A percentile compares a stretch with the other conserved stretches of the same genome.
Evolutionary conservation across 352 stramenopile genomes (phyloP).

Genomic region (Aphanomyces euteiches): DNA sequence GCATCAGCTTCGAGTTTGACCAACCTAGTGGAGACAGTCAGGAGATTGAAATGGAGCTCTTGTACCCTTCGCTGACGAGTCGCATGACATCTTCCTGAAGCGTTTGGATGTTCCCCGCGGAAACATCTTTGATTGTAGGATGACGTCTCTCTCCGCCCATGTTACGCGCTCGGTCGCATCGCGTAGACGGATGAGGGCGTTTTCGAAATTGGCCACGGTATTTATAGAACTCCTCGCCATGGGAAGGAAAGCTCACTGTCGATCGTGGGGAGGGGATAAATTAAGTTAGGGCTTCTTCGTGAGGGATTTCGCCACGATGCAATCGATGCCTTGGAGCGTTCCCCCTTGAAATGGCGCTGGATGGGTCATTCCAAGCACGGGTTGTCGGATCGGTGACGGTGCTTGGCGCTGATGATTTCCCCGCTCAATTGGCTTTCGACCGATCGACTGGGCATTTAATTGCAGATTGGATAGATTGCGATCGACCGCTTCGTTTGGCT

Average conservation of each 20-base stretch:
- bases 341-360: too few relatives aligned
- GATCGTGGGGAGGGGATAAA: too few relatives aligned
- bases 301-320: neutral
- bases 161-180: neutral
- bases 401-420: neutral
- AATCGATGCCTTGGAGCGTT: neutral
- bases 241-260: too few relatives aligned
- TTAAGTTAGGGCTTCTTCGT: neutral
- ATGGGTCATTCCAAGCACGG: neutral
- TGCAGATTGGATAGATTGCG: neutral
- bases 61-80: constrained; percentile 27
- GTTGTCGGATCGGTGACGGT: neutral
- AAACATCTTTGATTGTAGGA: constrained; percentile 2
- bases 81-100: constrained; percentile 9
- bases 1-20: constrained; percentile 18
- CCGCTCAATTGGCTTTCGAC: too few relatives aligned
- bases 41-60: neutral
- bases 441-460: neutral
- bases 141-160: too few relatives aligned
- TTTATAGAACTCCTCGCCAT: neutral
- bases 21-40: neutral
- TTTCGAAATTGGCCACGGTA: neutral
- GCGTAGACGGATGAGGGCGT: neutral
- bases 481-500: neutral
- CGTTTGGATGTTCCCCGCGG: neutral